A percentile compares a stretch with the other conserved stretches of the same genome.
These are phyloP conservation scores for Leucogyrophana mollusca DNA, from an alignment of 768 basidiomycete species.

Conservation along the genomic window DNA sequence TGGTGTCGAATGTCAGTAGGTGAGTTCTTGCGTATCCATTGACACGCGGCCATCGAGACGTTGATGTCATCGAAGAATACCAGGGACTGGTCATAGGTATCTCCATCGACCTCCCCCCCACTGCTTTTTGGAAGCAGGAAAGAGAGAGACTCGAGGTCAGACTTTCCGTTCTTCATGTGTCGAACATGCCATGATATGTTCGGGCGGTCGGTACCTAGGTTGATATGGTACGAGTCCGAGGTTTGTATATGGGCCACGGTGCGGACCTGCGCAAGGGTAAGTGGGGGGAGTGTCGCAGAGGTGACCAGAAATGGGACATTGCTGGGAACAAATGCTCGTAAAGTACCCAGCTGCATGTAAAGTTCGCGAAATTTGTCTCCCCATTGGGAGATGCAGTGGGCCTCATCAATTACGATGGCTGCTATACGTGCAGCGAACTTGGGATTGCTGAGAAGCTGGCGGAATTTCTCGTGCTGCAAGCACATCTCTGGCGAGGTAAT, in stretches of 20 bases:
- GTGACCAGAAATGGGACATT: conserved; percentile 29
- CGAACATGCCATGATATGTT: conserved; percentile 3
- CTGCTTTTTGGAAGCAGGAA: neutral
- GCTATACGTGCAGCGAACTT: conserved; percentile 2
- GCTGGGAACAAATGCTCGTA: conserved; percentile 21
- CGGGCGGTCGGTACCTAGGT: neutral
- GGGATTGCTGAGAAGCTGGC: conserved; percentile 15
- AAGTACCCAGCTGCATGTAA: neutral
- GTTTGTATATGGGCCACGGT: conserved; percentile 19
- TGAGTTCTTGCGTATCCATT: neutral
- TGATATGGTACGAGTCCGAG: neutral
- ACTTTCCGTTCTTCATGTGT: conserved; percentile 1
- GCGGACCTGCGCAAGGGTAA: conserved; percentile 2
- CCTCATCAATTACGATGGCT: conserved; percentile 12
- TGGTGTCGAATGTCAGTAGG: neutral
- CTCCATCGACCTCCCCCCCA: conserved; percentile 1
- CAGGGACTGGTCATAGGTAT: neutral
- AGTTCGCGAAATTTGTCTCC: conserved; percentile 2
- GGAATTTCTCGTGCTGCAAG: conserved; percentile 29
- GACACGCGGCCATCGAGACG: neutral
- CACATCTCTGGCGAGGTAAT: conserved; percentile 41
- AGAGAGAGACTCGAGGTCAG: neutral
- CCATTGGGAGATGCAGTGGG: conserved; percentile 13
- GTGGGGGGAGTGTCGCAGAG: conserved; percentile 6
- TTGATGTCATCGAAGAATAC: conserved; percentile 5